Base-by-base conservation (phyloP, 257 asterid species). In the Gentiana macrophylla region DNA sequence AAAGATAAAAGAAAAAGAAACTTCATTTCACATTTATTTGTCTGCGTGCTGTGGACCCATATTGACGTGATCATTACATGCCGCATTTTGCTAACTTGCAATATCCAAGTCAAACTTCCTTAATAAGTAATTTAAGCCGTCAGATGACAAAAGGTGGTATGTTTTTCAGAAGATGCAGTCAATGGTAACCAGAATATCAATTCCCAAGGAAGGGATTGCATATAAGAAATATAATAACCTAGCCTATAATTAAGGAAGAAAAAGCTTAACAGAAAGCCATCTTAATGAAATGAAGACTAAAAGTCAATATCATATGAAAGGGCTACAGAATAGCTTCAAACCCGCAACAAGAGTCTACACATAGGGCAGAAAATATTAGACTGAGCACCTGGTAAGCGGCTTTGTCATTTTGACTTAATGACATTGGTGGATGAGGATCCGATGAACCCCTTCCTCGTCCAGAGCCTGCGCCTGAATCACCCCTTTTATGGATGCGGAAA, bases 401-500 rank as follows among this genome's bases (percentile, higher is more conserved):
- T 77, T 71, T 67, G 62, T 79, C 81, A 55, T 65, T 75, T 66
- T 85, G 84, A 59, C 72, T 62, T 12, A 87, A 69, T 24, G 67
- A 68, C 36, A 65, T 62, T 45, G 80, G 72, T 4, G 64, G 68
- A 35, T 69, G 82, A 3, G 64, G 68, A 35, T 69, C 83, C 57
- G 58, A 62, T 67, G 84, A 71, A 38, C 77, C 84, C 69, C 71
- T 71, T n/a, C 60, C 70, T 60, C 73, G 62, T 50, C 75, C 93
- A 64, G 62, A 52, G 58, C 76, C 94, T 64, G 41, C 32, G 37
- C 71, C 70, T 65, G 84, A 76, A 68, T 78, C 94, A 58, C 65
- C 80, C 65, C 83, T 77, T 75, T 81, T 74, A 68, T 70, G 91
- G 53, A 82, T 70, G 72, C 83, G 74, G 62, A 88, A 70, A 68